Conservation (phyloP, 768 basidiomycete genomes). For the Russula dissimulans region DNA sequence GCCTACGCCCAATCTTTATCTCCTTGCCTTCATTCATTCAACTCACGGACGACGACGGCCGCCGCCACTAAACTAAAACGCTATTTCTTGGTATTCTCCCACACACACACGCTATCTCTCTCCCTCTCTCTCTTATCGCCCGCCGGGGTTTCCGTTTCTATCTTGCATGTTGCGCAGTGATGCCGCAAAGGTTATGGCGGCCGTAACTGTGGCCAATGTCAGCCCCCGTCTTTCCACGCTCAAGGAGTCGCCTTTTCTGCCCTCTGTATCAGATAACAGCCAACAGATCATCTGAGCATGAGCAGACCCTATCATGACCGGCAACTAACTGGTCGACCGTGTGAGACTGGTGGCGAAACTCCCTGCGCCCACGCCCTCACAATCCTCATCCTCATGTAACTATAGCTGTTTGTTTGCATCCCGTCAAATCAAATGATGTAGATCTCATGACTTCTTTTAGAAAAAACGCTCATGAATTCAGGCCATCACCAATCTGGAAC, state of each 20-base stretch:
- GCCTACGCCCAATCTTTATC: slow-evolving; percentile 1
- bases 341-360: background rate
- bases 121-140: background rate
- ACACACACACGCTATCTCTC: too few species aligned
- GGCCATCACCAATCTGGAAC: background rate
- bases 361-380: too few species aligned
- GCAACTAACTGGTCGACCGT: background rate
- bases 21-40: background rate
- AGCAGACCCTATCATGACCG: too few species aligned
- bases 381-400: background rate
- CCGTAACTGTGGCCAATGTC: slow-evolving; percentile 22
- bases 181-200: slow-evolving; percentile 25
- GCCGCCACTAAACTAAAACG: too few species aligned
- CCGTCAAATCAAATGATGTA: background rate
- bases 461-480: background rate
- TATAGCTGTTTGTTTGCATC: background rate
- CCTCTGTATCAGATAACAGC: slow-evolving; percentile 22
- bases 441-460: background rate
- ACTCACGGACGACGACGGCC: too few species aligned
- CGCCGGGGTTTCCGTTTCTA: background rate
- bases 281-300: background rate
- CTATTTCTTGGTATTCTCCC: too few species aligned
- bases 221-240: slow-evolving; percentile 22
- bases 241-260: slow-evolving; percentile 27
- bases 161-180: slow-evolving; percentile 19